Conservation (phyloP, 495 filamentous ascomycete species). For the Lophiotrema nucula region DNA sequence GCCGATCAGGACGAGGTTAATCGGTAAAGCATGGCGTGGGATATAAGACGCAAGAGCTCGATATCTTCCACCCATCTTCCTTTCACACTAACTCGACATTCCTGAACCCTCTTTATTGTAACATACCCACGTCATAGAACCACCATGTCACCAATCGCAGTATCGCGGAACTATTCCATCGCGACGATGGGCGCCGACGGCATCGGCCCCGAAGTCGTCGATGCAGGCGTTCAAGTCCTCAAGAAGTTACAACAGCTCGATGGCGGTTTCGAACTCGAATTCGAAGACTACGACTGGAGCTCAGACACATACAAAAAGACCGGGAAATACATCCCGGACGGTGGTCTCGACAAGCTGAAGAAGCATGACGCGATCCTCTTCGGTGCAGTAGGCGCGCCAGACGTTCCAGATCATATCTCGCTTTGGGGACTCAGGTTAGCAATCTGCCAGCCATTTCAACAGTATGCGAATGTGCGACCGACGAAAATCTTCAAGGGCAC, state of each 20-base stretch:
- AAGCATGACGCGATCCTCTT: slow-evolving; percentile 43
- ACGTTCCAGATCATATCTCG: slow-evolving; percentile 42
- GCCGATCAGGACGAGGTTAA: too few species aligned
- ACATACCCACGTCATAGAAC: too few species aligned
- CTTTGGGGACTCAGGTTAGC: slow-evolving; percentile 42
- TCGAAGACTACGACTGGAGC: slow-evolving; percentile 41
- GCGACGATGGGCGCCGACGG: slow-evolving; percentile 43
- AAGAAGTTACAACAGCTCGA: slow-evolving; percentile 32
- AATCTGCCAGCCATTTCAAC: slow-evolving; percentile 38
- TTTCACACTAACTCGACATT: too few species aligned
- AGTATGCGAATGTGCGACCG: slow-evolving; percentile 43
- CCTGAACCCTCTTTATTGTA: too few species aligned
- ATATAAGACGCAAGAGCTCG: too few species aligned
- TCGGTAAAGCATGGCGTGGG: too few species aligned
- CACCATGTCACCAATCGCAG: slow-evolving; percentile 17
- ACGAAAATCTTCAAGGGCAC: slow-evolving; percentile 41
- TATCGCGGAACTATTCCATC: slow-evolving; percentile 36
- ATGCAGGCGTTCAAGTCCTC: slow-evolving; percentile 41
- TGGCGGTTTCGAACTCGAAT: slow-evolving; percentile 38
- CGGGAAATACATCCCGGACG: slow-evolving; percentile 40
- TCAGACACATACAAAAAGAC: slow-evolving; percentile 38
- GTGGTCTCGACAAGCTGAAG: slow-evolving; percentile 39
- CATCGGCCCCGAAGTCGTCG: slow-evolving; percentile 42
- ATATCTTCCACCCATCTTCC: too few species aligned
- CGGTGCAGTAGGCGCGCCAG: slow-evolving; percentile 42